These are phyloP conservation scores for Globisporangium parvum DNA, from an alignment of 352 stramenopile species.

Conservation along the genomic window DNA sequence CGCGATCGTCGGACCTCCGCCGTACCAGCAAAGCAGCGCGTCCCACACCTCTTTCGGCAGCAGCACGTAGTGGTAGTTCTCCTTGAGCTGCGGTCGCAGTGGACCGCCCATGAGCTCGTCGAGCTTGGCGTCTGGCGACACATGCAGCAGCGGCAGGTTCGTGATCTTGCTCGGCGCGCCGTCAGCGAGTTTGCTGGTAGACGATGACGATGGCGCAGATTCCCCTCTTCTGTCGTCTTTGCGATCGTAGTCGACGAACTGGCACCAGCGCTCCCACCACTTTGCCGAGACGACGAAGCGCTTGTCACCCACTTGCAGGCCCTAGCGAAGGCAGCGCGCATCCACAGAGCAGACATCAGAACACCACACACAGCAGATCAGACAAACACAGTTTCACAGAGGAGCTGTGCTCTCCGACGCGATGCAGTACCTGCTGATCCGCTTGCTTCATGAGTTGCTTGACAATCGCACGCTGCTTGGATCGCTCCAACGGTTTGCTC, in stretches of 20 bases:
- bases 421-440: constrained; percentile 31
- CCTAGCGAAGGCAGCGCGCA: constrained; percentile 10
- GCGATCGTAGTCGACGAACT: constrained; percentile 59
- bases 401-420: too few relatives aligned
- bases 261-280: constrained; percentile 79
- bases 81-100: constrained; percentile 57
- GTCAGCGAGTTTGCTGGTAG: constrained; percentile 8
- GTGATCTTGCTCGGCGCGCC: constrained; percentile 49
- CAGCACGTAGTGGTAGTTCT: constrained; percentile 71
- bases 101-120: constrained; percentile 66
- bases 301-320: constrained; percentile 71
- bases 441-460: constrained; percentile 54
- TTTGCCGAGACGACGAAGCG: constrained; percentile 73
- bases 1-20: constrained; percentile 58
- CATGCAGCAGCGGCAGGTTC: constrained; percentile 54
- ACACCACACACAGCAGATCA: not conserved
- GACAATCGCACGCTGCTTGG: constrained; percentile 50
- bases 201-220: not conserved
- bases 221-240: constrained; percentile 6
- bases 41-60: constrained; percentile 77
- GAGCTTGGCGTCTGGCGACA: constrained; percentile 32
- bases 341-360: not conserved
- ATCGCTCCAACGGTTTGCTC: constrained; percentile 21
- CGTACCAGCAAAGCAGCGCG: constrained; percentile 60
- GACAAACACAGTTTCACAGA: not conserved